Evolutionary conservation across 2,329 filamentous ascomycete species (phyloP).

Genomic region (Atkinsonella texensis): DNA sequence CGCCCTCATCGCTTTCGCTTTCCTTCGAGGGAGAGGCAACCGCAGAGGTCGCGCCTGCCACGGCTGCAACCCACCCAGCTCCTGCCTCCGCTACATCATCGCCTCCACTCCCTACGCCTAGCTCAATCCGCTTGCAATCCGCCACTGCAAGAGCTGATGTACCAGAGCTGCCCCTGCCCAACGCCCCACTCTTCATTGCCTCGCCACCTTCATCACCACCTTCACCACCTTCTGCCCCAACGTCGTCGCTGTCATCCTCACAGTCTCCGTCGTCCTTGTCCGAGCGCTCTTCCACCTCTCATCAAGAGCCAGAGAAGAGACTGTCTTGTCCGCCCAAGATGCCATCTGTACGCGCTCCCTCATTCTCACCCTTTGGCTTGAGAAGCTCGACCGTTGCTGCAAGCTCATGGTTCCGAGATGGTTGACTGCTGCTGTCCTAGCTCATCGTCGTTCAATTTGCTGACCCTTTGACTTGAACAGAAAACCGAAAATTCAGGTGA

Average conservation of each 20-base stretch:
- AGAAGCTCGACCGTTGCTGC: conserved; percentile 5
- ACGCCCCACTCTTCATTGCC: conserved; percentile 25
- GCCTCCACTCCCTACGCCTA: conserved; percentile 15
- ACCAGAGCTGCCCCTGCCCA: conserved; percentile 27
- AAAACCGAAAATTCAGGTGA: conserved; percentile 24
- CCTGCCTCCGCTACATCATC: conserved; percentile 21
- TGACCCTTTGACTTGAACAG: conserved; percentile 13
- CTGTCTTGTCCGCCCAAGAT: conserved; percentile 31
- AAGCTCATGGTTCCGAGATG: conserved; percentile 9
- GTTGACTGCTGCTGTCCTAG: conserved; percentile 9
- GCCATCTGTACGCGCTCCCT: conserved; percentile 37
- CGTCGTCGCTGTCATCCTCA: conserved; percentile 18
- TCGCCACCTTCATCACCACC: conserved; percentile 20
- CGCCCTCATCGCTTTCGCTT: not conserved
- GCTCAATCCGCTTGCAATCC: conserved; percentile 4
- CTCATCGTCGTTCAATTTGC: conserved; percentile 9
- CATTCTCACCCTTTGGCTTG: conserved; percentile 4
- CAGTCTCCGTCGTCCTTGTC: conserved; percentile 14
- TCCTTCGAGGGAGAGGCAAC: not conserved
- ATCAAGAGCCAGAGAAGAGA: conserved; percentile 15
- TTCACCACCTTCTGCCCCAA: conserved; percentile 15
- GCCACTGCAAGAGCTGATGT: conserved; percentile 10
- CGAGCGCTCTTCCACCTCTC: conserved; percentile 14
- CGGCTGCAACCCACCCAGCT: conserved; percentile 2
- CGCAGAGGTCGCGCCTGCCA: not conserved